Base-by-base conservation (phyloP, 805 yeast genomes). In the Kazachstania kunashirensis region DNA sequence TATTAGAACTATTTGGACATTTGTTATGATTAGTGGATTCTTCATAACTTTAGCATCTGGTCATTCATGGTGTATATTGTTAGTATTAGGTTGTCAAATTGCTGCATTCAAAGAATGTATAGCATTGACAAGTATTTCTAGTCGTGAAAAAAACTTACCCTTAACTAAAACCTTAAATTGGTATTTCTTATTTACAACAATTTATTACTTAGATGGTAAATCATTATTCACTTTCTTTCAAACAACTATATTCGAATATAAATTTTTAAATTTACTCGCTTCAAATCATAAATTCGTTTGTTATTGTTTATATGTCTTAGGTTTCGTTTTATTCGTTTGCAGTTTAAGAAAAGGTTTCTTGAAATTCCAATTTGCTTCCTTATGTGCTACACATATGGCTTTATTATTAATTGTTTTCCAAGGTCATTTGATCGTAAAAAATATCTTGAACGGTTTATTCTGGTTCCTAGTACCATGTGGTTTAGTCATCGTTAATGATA, bases 381-480 rank as follows among this genome's bases (percentile, higher is more conserved):
- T 92, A 47, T 84, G 95, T 60, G 74, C 83, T 42, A 88, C 97
- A 4, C 96, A 89, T 57, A 85, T 92, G 95, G 85, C 92, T 14
- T 64, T 92, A 48, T 65, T 88, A 43, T 63, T 92, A 41, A 95
- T 89, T 38, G 94, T 92, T 19, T 77, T 84, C 66, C 98, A 92
- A 65, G 92, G 94, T 32, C 95, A 92, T 61, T 76, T 88, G 58
- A 83, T 92, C 50, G 86, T 84, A 49, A 83, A 78, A 52, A 92
- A 92, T 60, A 81, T 89, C 39, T 70, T 88, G 49, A 82, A 77
- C 46, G 98, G 98, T 11, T 66, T 92, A 57, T 80, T 86, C 53
- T 92, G 98, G 98, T 84, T 92, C 62, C 65, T 92, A 41, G 68
- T 92, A 36, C 98, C 98, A 6, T 86, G 84, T 43, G 79, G 92